Evolutionary conservation across 768 basidiomycete species (phyloP), one percentile per base, ranked within the genome.

Genomic region (Mycena rosella): DNA sequence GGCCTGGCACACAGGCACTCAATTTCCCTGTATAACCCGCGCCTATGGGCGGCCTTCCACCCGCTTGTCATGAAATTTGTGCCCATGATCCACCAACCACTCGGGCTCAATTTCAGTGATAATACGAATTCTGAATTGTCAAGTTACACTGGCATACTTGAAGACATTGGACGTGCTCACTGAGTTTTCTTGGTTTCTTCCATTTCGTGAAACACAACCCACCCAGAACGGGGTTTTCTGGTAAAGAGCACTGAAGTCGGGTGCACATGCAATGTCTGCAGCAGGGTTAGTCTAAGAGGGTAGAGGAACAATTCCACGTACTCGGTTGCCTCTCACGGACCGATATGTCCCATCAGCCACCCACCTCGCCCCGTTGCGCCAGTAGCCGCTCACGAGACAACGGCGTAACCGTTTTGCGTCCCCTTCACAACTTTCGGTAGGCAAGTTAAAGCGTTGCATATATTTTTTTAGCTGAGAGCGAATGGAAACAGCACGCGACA

Each of bases 151-250:
- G 29, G n/a, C 10, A 11, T 47, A 10, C 47, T 10, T 52, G 18
- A 5, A n/a, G 8, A 26, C 26, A 40, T n/a, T 34, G 40, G 26
- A 2, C 40, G 29, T 47, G 77, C 93, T 73, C 72, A 94, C 94
- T 94, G 96, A 45, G 90, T 91, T 76, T 96, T 98, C 71, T 95
- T 96, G 0, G 98, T 98, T 78, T 99, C 97, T 74, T 98, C 92
- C 82, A 98, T 90, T 77, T 98, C 96, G 73, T 98, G 96, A 74
- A 91, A 98, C 11, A 99, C 84, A 5, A 99, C 94, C 95, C 96
- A 98, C 9, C 94, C 94, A 1, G 92, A 92, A 26, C 90, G 87
- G 11, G 98, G 94, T 74, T 94, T 96, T 47, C 98, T 83, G 0
- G 95, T 98, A 76, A 99, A 99, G 57, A 98, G 81, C 9, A 98